A percentile compares a stretch with the other conserved stretches of the same genome.
Evolutionary conservation across 2,329 filamentous ascomycete genomes (phyloP).

Genomic region (Calycina herbarum): DNA sequence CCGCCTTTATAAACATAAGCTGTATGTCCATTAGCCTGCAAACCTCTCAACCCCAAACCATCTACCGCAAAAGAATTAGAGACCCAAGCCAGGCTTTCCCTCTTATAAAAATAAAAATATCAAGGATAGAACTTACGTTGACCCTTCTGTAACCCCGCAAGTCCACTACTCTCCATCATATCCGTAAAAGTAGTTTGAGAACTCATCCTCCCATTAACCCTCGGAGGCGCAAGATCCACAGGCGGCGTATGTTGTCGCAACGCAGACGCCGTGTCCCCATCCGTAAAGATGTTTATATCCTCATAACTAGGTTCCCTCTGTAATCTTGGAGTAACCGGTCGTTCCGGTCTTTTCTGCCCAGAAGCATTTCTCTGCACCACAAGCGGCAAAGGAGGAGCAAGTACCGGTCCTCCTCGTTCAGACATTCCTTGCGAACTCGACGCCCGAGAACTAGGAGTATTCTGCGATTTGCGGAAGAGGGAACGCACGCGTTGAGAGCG

Average conservation of each 20-base stretch:
- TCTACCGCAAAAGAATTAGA: not conserved
- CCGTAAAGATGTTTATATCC: slow-evolving; percentile 55
- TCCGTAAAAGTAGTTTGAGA: slow-evolving; percentile 50
- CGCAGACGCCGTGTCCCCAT: slow-evolving; percentile 44
- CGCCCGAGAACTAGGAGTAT: not conserved
- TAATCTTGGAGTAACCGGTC: slow-evolving; percentile 39
- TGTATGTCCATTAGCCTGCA: slow-evolving; percentile 5
- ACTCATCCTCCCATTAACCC: slow-evolving; percentile 17
- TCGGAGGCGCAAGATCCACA: slow-evolving; percentile 6
- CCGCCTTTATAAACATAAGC: slow-evolving; percentile 21
- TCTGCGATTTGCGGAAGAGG: slow-evolving; percentile 31
- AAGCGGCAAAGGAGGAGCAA: slow-evolving; percentile 26
- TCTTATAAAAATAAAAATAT: not conserved
- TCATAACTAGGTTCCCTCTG: slow-evolving; percentile 48
- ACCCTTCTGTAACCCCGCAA: slow-evolving; percentile 39
- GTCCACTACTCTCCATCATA: slow-evolving; percentile 50
- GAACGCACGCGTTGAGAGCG: slow-evolving; percentile 28
- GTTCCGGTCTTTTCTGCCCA: not conserved
- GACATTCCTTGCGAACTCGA: not conserved
- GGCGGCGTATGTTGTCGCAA: slow-evolving; percentile 19
- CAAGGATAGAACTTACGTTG: no score
- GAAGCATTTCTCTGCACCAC: slow-evolving; percentile 22
- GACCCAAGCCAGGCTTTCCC: not conserved
- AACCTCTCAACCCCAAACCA: slow-evolving; percentile 4
- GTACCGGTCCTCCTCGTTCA: not conserved